Evolutionary conservation across 179 eudicot species (phyloP).

Genomic region (Nepenthes alata): DNA sequence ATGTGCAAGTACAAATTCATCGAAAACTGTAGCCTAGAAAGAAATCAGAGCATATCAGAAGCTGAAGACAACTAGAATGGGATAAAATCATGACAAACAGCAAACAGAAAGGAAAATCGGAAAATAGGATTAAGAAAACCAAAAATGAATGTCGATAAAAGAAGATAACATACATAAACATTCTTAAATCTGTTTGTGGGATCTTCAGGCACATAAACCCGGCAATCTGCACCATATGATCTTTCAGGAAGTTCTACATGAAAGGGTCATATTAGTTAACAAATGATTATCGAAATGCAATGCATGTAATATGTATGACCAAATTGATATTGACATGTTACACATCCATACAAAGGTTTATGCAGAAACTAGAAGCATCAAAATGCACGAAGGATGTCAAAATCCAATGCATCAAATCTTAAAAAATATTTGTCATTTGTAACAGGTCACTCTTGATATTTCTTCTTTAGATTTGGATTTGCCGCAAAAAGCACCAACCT

Average conservation of each 20-base stretch:
- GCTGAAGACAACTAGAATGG: slow-evolving; percentile 5
- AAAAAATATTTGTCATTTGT: too few species aligned
- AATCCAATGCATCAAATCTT: too few species aligned
- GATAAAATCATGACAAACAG: slow-evolving; percentile 4
- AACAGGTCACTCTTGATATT: too few species aligned
- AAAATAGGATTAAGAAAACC: not conserved
- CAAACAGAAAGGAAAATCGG: not conserved
- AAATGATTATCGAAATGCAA: not conserved
- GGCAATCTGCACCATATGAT: slow-evolving; percentile 96
- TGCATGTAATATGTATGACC: not conserved
- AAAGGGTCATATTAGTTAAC: slow-evolving; percentile 4
- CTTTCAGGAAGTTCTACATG: slow-evolving; percentile 86
- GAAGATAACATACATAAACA: slow-evolving; percentile 94
- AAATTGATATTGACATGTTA: not conserved
- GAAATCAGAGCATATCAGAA: slow-evolving; percentile 9
- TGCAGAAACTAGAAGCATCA: not conserved
- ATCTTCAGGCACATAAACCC: slow-evolving; percentile 72
- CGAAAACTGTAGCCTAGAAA: slow-evolving; percentile 78
- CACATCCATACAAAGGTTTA: not conserved
- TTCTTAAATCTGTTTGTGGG: slow-evolving; percentile 95
- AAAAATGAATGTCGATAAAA: slow-evolving; percentile 26
- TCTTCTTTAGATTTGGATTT: too few species aligned
- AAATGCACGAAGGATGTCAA: too few species aligned
- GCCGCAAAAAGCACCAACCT: too few species aligned
- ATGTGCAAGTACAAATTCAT: slow-evolving; percentile 90